Percentiles rank a stretch among this genome's conserved stretches.
Evolutionary conservation across 2,329 filamentous ascomycete species (phyloP).

Genomic region (Nectriaceae sp.): DNA sequence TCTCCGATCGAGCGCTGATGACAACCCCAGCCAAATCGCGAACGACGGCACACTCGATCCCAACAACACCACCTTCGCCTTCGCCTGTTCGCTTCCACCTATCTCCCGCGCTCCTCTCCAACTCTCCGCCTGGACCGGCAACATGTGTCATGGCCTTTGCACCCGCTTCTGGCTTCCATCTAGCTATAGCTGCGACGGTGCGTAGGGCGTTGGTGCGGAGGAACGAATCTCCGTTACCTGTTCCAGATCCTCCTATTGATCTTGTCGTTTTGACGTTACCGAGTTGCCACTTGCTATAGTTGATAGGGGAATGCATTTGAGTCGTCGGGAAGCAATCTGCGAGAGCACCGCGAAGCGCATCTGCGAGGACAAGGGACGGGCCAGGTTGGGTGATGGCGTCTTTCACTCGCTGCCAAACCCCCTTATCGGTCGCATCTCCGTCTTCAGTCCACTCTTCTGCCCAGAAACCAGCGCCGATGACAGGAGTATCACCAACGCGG

Average conservation of each 20-base stretch:
- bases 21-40: slow-evolving; percentile 44
- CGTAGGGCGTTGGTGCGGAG: slow-evolving; percentile 70
- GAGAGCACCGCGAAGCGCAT: slow-evolving; percentile 49
- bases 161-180: slow-evolving; percentile 58
- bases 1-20: slow-evolving; percentile 45
- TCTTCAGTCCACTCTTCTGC: slow-evolving; percentile 76
- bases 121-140: slow-evolving; percentile 69
- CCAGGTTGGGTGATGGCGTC: slow-evolving; percentile 9
- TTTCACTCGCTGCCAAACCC: slow-evolving; percentile 17
- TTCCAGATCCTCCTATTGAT: slow-evolving; percentile 69
- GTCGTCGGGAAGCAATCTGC: slow-evolving; percentile 62
- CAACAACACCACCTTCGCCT: slow-evolving; percentile 84
- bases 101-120: slow-evolving; percentile 72
- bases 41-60: slow-evolving; percentile 64
- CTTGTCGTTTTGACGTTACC: slow-evolving; percentile 22
- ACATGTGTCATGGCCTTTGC: slow-evolving; percentile 63
- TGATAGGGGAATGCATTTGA: slow-evolving; percentile 39
- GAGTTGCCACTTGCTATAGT: not conserved
- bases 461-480: slow-evolving; percentile 85
- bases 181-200: slow-evolving; percentile 71
- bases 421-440: slow-evolving; percentile 32
- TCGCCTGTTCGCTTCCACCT: slow-evolving; percentile 76
- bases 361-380: slow-evolving; percentile 21
- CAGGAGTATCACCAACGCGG: slow-evolving; percentile 83
- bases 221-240: slow-evolving; percentile 89